phyloP scores from a whole-genome alignment of 2,329 filamentous ascomycete genomes.

The Dactylellina cionopaga region DNA sequence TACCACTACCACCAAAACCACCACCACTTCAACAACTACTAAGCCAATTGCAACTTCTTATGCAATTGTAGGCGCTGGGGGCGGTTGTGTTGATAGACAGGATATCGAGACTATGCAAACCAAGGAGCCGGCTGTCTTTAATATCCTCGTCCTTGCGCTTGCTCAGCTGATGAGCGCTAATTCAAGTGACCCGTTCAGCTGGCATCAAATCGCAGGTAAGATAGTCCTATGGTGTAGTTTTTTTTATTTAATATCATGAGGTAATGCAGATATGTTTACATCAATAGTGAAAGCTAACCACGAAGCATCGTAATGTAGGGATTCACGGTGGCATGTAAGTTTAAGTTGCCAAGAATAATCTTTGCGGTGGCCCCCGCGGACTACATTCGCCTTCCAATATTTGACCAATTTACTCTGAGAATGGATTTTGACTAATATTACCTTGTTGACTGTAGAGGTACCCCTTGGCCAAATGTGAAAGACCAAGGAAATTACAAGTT shows the following conservation, averaged over 20 bases:
- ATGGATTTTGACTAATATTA: not conserved
- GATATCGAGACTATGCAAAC: slow-evolving; percentile 12
- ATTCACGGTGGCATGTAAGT: slow-evolving; percentile 33
- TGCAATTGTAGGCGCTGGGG: not conserved
- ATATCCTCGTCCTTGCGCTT: slow-evolving; percentile 17
- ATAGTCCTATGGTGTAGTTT: not conserved
- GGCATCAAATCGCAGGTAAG: slow-evolving; percentile 29
- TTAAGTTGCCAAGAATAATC: too few relatives aligned
- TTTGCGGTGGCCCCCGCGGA: too few relatives aligned
- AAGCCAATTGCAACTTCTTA: slow-evolving; percentile 5
- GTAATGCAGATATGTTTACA: too few relatives aligned
- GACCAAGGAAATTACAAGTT: not conserved
- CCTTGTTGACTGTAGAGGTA: too few relatives aligned
- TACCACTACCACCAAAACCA: not conserved
- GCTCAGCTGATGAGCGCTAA: not conserved
- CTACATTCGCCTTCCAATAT: too few relatives aligned
- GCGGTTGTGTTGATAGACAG: slow-evolving; percentile 15
- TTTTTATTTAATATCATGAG: too few relatives aligned
- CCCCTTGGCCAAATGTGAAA: slow-evolving; percentile 25
- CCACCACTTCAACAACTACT: not conserved
- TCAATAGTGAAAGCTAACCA: too few relatives aligned
- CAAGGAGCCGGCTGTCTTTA: slow-evolving; percentile 27
- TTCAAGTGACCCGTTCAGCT: slow-evolving; percentile 8
- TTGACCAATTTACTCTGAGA: too few relatives aligned
- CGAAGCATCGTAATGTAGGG: not conserved